Evolutionary conservation across 176 grass and related monocot genomes (phyloP), one percentile per base, ranked within the genome.

Genomic region (Thinopyrum elongatum): DNA sequence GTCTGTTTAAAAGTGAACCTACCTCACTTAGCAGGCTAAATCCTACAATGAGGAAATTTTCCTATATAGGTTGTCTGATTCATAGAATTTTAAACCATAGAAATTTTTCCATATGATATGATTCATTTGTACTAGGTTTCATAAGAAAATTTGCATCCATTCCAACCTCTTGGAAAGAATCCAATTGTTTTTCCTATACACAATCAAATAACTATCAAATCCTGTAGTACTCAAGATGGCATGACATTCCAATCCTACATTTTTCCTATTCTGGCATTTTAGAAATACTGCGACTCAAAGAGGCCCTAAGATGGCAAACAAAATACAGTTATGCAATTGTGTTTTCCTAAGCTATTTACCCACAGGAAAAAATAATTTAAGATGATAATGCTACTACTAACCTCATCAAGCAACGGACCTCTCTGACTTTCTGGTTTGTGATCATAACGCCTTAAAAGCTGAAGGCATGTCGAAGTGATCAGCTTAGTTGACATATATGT

Each of bases 401-500:
- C 96, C 88, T 95, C 96, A 78, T 98, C 96, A 86, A 98, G 93
- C 64, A 92, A 87, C 86, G 84, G 79, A 88, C 91, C 92, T 82
- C 86, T 79, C 31, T 98, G 90, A 12, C 78, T 95, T 89, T 92
- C 94, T 69, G 88, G 35, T 88, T 86, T 95, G 76, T 98, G 93
- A 49, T 95, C 94, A 77, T 98, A 98, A 10, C 92, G 86, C 57
- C 72, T 74, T 81, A 98, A 88, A 88, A 94, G 90, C 82, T 98
- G 92, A 84, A 95, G 92, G 85, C 87, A 85, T 80, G 90, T 95
- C 58, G 86, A 89, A 36, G 92, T 92, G 80, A 98, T 98, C 16
- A 98, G 90, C 80, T 98, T 98, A 47, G 88, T 90, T 84, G 96
- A 92, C 96, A 95, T 86, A 77, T 98, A 95, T 85, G 92, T 85